A percentile compares a stretch with the other conserved stretches of the same genome.
Evolutionary conservation across 257 asterid genomes (phyloP).

Genomic region (Nicotiana knightiana): DNA sequence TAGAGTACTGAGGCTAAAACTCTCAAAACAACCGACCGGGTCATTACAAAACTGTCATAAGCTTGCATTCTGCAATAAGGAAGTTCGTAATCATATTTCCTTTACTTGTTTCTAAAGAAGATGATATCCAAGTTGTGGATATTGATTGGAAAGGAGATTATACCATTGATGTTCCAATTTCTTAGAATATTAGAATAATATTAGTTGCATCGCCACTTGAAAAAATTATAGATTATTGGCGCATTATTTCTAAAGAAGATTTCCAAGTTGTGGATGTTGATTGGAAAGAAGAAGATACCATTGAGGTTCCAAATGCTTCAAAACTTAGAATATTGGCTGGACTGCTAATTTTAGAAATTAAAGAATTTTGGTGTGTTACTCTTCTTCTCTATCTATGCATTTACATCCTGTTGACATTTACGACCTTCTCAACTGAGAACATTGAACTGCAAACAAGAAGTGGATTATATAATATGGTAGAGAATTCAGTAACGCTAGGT

Average conservation of each 20-base stretch:
- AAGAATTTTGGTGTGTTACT: constrained; percentile 69
- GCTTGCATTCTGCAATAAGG: no score
- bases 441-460: constrained; percentile 36
- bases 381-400: constrained; percentile 49
- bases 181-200: constrained; percentile 57
- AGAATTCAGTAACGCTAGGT: constrained; percentile 45
- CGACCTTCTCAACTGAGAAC: constrained; percentile 13
- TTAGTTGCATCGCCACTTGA: constrained; percentile 61
- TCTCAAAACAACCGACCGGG: no score
- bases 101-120: constrained; percentile 21
- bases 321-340: constrained; percentile 62
- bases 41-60: constrained; percentile 29
- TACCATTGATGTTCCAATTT: constrained; percentile 39
- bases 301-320: constrained; percentile 46
- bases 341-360: constrained; percentile 65
- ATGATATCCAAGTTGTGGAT: constrained; percentile 30
- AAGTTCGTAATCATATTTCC: no score
- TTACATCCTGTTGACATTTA: constrained; percentile 21
- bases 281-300: constrained; percentile 40
- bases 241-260: constrained; percentile 27
- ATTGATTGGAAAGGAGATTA: constrained; percentile 42
- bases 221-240: constrained; percentile 80
- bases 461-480: constrained; percentile 33
- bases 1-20: no score
- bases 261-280: constrained; percentile 7